Evolutionary conservation across 1,139 yeast species (phyloP).

Genomic region (Hanseniaspora sp.): DNA sequence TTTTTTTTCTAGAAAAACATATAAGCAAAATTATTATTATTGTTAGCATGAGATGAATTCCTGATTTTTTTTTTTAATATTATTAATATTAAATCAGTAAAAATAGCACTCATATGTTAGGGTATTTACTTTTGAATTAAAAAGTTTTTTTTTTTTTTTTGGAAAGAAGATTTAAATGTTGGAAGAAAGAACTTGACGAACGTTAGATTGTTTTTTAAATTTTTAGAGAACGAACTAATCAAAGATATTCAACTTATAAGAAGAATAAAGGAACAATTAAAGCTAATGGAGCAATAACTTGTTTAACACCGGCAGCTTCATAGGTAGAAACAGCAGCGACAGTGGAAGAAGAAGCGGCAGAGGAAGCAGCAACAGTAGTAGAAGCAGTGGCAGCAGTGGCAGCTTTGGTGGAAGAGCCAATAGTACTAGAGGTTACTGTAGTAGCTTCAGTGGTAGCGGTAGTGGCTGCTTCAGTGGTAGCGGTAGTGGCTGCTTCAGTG

Average conservation of each 20-base stretch:
- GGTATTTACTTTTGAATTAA: neutral
- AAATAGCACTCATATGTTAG: neutral
- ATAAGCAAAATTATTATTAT: no score
- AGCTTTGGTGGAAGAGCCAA: neutral
- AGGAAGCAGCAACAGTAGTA: constrained; percentile 15
- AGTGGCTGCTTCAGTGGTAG: neutral
- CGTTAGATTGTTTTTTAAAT: neutral
- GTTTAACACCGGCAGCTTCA: constrained; percentile 6
- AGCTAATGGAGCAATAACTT: constrained; percentile 28
- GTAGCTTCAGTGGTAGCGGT: constrained; percentile 7
- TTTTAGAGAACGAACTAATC: neutral
- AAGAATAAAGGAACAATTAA: constrained; percentile 32
- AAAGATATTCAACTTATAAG: constrained; percentile 24
- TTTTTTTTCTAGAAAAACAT: no score
- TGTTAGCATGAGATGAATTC: neutral
- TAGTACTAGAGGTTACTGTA: constrained; percentile 5
- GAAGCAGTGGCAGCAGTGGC: constrained; percentile 17
- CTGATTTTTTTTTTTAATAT: neutral
- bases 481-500: no score
- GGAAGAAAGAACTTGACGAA: neutral
- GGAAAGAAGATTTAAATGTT: neutral
- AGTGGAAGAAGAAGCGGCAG: constrained; percentile 29
- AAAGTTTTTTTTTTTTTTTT: no score
- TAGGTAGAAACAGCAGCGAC: constrained; percentile 30
- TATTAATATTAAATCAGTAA: no score